Evolutionary conservation across 73 alveolate genomes (phyloP).

Genomic region (Symbiodinium pilosum): DNA sequence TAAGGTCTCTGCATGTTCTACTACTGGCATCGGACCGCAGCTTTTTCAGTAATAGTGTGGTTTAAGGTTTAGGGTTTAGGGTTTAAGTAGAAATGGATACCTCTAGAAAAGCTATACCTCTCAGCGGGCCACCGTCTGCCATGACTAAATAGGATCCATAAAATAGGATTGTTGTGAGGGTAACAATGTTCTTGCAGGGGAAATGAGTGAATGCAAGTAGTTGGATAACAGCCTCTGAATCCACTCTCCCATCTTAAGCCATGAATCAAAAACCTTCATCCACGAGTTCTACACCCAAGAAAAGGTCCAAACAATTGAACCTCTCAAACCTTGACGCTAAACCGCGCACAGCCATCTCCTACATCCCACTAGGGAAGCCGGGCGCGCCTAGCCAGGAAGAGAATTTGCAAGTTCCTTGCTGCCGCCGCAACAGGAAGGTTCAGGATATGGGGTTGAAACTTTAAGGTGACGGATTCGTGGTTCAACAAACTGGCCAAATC

Average conservation of each 20-base stretch:
- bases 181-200: neutral
- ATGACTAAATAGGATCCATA: neutral
- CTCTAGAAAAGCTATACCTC: neutral
- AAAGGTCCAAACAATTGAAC: neutral
- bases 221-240: neutral
- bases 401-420: no score
- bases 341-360: no score
- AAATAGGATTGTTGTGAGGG: neutral
- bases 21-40: neutral
- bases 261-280: neutral
- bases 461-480: no score
- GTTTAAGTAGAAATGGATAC: neutral
- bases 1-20: neutral
- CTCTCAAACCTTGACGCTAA: neutral
- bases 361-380: neutral
- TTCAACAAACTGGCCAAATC: no score
- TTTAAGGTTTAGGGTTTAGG: neutral
- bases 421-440: no score
- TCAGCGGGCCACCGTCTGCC: neutral
- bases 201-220: neutral
- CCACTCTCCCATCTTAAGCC: neutral
- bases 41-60: neutral
- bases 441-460: no score
- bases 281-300: neutral
- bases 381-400: no score